A percentile compares a stretch with the other conserved stretches of the same genome.
These are phyloP conservation scores for Raffaelea arxii DNA, from an alignment of 2,329 filamentous ascomycete genomes.

Conservation along the genomic window DNA sequence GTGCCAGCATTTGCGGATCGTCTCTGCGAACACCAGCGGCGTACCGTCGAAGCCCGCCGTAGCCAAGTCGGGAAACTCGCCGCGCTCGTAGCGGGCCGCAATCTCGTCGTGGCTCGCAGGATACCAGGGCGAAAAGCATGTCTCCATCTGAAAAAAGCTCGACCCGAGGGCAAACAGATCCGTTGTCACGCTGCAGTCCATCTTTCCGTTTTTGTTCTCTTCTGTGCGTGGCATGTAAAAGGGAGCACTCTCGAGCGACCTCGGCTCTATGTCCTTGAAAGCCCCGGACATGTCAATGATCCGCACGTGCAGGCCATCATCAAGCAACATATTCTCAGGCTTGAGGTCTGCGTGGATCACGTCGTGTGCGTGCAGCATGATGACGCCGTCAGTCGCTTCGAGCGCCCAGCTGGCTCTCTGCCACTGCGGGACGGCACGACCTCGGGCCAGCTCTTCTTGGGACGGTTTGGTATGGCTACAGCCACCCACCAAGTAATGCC, in stretches of 20 bases:
- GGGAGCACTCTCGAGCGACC: not conserved
- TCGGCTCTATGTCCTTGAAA: not conserved
- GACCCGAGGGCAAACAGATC: conserved; percentile 9
- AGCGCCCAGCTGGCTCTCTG: conserved; percentile 6
- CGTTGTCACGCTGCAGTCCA: conserved; percentile 3
- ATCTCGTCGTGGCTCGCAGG: not conserved
- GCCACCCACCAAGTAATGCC: not conserved
- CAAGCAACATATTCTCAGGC: conserved; percentile 8
- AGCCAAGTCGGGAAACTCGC: conserved; percentile 3
- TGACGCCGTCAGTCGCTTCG: conserved; percentile 6
- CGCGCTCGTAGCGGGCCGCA: conserved; percentile 1
- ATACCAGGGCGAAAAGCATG: not conserved
- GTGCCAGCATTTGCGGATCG: conserved; percentile 4
- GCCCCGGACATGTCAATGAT: conserved; percentile 6
- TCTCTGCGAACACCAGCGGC: conserved; percentile 3
- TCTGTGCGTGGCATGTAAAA: conserved; percentile 5
- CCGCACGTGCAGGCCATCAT: conserved; percentile 1
- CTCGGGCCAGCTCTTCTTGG: not conserved
- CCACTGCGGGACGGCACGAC: not conserved
- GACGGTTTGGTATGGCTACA: not conserved
- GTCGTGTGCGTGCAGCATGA: conserved; percentile 3
- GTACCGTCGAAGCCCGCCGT: not conserved
- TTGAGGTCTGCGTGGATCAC: conserved; percentile 8
- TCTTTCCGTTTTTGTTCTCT: not conserved
- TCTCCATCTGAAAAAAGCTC: conserved; percentile 5